These are phyloP conservation scores for Vicia villosa DNA, from an alignment of 306 rosid genomes.

Conservation along the genomic window DNA sequence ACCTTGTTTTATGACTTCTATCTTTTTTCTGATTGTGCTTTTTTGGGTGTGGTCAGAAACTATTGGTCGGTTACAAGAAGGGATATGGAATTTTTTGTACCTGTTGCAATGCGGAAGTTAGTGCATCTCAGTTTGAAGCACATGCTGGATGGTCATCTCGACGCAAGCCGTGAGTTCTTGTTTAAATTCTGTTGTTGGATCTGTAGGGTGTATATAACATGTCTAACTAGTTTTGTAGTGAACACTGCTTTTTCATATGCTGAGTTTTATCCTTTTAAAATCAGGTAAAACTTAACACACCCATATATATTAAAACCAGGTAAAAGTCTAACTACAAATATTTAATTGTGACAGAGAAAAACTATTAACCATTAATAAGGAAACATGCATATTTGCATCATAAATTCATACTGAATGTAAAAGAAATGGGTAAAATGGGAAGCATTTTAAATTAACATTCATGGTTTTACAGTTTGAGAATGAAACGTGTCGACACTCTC, in stretches of 20 bases:
- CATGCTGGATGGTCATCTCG: constrained; percentile 97
- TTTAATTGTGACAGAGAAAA: not conserved
- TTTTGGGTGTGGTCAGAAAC: constrained; percentile 55
- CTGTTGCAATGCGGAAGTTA: constrained; percentile 82
- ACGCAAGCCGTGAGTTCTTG: constrained; percentile 91
- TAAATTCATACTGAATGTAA: not conserved
- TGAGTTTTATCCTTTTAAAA: not conserved
- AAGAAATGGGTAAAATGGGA: not conserved
- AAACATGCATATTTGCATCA: too few relatives aligned
- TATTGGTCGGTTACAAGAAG: constrained; percentile 72
- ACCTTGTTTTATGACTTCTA: constrained; percentile 5
- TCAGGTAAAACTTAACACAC: too few relatives aligned
- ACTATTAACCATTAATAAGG: not conserved
- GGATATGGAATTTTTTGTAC: constrained; percentile 73
- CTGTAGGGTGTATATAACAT: constrained; percentile 20
- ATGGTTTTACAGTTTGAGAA: not conserved
- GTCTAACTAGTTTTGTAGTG: constrained; percentile 19
- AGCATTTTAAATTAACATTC: not conserved
- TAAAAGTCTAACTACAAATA: not conserved
- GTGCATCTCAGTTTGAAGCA: constrained; percentile 91
- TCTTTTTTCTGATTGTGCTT: constrained; percentile 40
- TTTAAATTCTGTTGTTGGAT: constrained; percentile 18
- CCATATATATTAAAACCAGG: too few relatives aligned
- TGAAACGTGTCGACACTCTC: not conserved
- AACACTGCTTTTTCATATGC: not conserved